A percentile compares a stretch with the other conserved stretches of the same genome.
These are phyloP conservation scores for Vickermania spadyakhi DNA, from an alignment of 208 protist species.

Conservation along the genomic window DNA sequence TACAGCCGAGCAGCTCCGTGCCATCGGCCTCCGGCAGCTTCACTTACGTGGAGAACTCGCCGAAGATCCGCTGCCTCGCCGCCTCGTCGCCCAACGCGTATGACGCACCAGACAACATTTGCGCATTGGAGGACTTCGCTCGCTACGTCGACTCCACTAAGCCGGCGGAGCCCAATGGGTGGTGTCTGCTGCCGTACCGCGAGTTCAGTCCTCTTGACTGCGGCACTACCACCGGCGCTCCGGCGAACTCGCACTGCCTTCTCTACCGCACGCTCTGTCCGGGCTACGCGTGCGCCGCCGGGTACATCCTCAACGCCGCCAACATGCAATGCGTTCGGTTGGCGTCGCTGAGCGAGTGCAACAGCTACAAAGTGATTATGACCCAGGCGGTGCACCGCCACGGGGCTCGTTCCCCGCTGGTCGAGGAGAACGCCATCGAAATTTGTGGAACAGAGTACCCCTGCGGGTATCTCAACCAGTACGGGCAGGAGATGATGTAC, in stretches of 20 bases:
- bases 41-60: conserved; percentile 19
- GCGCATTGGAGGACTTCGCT: conserved; percentile 14
- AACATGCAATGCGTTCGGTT: conserved; percentile 32
- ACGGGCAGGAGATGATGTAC: conserved; percentile 28
- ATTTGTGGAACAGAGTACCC: conserved; percentile 32
- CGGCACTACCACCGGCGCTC: conserved; percentile 4
- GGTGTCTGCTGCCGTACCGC: conserved; percentile 9
- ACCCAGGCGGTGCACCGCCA: conserved; percentile 55
- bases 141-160: conserved; percentile 16
- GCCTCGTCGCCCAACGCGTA: conserved; percentile 19
- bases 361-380: conserved; percentile 2
- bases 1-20: conserved; percentile 21
- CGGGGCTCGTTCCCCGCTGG: conserved; percentile 26
- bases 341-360: background rate
- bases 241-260: conserved; percentile 18
- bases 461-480: conserved; percentile 36
- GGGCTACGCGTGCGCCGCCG: conserved; percentile 15
- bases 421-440: conserved; percentile 18
- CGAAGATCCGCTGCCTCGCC: conserved; percentile 34
- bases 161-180: conserved; percentile 8
- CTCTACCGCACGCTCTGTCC: conserved; percentile 34
- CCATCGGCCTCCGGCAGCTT: conserved; percentile 18
- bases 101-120: conserved; percentile 22
- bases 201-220: background rate
- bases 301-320: conserved; percentile 13